Conservation (phyloP, 2,329 filamentous ascomycete genomes). For the Arthrobotrys iridis region DNA sequence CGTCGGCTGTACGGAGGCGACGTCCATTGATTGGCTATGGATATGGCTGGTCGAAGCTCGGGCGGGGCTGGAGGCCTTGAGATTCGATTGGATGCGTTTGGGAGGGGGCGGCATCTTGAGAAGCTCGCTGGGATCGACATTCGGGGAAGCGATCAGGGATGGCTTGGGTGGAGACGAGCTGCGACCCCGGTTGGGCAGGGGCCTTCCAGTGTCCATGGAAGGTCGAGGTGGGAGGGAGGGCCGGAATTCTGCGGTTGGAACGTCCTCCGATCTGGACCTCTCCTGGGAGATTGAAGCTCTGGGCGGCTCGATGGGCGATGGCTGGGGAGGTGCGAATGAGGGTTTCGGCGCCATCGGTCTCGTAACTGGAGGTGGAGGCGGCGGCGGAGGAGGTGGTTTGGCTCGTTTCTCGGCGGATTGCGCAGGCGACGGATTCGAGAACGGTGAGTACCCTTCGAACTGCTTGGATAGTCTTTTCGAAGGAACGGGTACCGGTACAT, state of each 20-base stretch:
- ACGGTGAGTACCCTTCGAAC: slow-evolving; percentile 47
- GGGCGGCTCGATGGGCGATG: slow-evolving; percentile 20
- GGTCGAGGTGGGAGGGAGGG: slow-evolving; percentile 51
- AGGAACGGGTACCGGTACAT: slow-evolving; percentile 35
- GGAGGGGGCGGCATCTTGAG: slow-evolving; percentile 57
- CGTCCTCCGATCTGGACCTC: slow-evolving; percentile 40
- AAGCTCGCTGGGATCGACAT: slow-evolving; percentile 47
- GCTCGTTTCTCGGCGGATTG: slow-evolving; percentile 45
- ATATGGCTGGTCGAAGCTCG: slow-evolving; percentile 27
- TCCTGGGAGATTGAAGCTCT: slow-evolving; percentile 7
- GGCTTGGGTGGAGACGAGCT: slow-evolving; percentile 57
- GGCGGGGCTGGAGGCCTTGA: slow-evolving; percentile 40
- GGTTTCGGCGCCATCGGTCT: slow-evolving; percentile 59
- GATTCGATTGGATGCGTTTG: slow-evolving; percentile 50
- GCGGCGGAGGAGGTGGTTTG: slow-evolving; percentile 50
- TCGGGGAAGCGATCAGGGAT: slow-evolving; percentile 35
- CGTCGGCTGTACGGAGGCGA: neutral
- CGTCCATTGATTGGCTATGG: slow-evolving; percentile 34
- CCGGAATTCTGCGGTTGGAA: slow-evolving; percentile 1
- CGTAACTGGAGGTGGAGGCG: slow-evolving; percentile 58
- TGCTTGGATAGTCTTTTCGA: slow-evolving; percentile 46
- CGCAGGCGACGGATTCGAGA: slow-evolving; percentile 48
- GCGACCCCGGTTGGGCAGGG: slow-evolving; percentile 54
- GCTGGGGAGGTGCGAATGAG: slow-evolving; percentile 26
- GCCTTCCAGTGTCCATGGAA: slow-evolving; percentile 28